Percentiles rank a stretch among this genome's conserved stretches.
phyloP scores from a whole-genome alignment of 805 yeast genomes.

The Naumovozyma castellii region DNA sequence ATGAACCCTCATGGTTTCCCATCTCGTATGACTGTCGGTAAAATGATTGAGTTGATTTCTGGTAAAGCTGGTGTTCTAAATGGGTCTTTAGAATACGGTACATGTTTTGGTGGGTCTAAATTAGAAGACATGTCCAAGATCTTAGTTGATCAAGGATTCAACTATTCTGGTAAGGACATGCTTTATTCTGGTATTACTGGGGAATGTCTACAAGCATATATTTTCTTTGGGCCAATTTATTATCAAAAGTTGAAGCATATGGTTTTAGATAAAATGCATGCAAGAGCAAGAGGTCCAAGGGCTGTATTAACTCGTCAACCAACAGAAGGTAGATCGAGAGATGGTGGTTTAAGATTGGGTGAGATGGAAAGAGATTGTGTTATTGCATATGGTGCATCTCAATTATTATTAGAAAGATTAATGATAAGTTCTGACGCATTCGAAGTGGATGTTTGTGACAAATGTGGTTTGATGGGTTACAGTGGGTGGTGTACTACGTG shows the following conservation, averaged over 20 bases:
- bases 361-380: slow-evolving; percentile 99
- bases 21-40: slow-evolving; percentile 99
- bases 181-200: slow-evolving; percentile 95
- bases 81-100: slow-evolving; percentile 88
- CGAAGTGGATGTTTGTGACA: slow-evolving; percentile 89
- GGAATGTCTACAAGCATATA: slow-evolving; percentile 92
- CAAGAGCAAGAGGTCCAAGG: slow-evolving; percentile 97
- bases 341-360: slow-evolving; percentile 97
- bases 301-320: slow-evolving; percentile 98
- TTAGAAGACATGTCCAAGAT: slow-evolving; percentile 90
- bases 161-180: slow-evolving; percentile 96
- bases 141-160: slow-evolving; percentile 82
- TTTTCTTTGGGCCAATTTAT: slow-evolving; percentile 96
- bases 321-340: slow-evolving; percentile 97
- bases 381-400: slow-evolving; percentile 98
- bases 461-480: slow-evolving; percentile 95
- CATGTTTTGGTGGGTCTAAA: slow-evolving; percentile 97
- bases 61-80: slow-evolving; percentile 97
- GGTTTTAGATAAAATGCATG: slow-evolving; percentile 99
- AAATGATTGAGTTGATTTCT: slow-evolving; percentile 90
- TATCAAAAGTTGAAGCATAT: slow-evolving; percentile 97
- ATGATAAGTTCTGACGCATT: slow-evolving; percentile 97
- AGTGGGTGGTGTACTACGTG: slow-evolving; percentile 98
- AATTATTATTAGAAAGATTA: slow-evolving; percentile 80
- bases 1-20: slow-evolving; percentile 99